phyloP scores from a whole-genome alignment of 192 early-diverging fungal genomes.

The Backusella liffmaniae region DNA sequence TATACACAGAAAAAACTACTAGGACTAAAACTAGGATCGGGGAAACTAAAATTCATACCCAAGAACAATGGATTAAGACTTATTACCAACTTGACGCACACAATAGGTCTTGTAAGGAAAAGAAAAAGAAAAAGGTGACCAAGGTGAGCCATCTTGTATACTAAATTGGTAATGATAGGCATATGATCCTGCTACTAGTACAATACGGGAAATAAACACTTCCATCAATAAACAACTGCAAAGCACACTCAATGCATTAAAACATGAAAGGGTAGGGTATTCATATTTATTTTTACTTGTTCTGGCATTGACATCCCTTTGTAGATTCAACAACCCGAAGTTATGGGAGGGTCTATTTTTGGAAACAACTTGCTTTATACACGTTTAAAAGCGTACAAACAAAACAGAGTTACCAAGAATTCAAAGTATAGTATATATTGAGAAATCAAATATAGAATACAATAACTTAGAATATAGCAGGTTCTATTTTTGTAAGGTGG shows the following conservation, averaged over 20 bases:
- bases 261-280: background rate
- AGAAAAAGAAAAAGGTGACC: background rate
- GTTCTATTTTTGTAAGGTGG: slow-evolving; percentile 8
- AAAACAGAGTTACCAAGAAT: background rate
- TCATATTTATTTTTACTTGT: background rate
- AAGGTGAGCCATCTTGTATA: too few relatives aligned
- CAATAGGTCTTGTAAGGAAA: background rate
- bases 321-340: background rate
- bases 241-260: background rate
- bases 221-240: background rate
- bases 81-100: background rate
- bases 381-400: slow-evolving; percentile 2
- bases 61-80: background rate
- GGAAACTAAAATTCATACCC: background rate
- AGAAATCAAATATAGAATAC: background rate
- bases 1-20: background rate
- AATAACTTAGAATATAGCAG: background rate
- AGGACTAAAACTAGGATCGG: background rate
- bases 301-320: background rate
- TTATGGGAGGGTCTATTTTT: background rate
- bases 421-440: background rate
- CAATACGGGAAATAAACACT: background rate
- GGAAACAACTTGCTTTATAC: background rate
- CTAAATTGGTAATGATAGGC: background rate
- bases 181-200: background rate